Evolutionary conservation across 2,329 filamentous ascomycete genomes (phyloP), one percentile per base, ranked within the genome.

Genomic region (Helotiales sp.): DNA sequence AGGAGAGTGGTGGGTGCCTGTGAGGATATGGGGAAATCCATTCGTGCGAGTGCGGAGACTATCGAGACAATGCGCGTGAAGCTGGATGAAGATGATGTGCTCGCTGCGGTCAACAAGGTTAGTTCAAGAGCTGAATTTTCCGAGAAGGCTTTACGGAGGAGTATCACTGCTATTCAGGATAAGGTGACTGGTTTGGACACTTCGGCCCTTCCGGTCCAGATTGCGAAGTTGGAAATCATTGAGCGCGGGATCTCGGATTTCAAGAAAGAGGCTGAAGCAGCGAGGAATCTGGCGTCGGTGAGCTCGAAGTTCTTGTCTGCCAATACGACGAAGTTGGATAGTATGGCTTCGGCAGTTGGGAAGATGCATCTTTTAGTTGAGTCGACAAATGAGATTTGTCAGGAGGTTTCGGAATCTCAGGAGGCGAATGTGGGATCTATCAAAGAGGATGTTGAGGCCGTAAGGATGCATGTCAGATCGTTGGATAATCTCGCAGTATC

Each of bases 221-320:
- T 63, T 10, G 61, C 62, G 40, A 66, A 62, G 43, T 17, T 73
- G 26, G 69, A 72, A 30, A 55, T 62, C 4, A 72, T 73, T 11
- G 71, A 73, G 22, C 67, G 71, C 55, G 58, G 57, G 11, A 61
- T 71, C 8, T 62, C 60, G 6, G 63, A 70, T 11, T 45, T 73
- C 32, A 69, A 68, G 57, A 69, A 69, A 57, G 70, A 70, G 26
- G 24, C 72, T 55, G 71, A 70, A 58, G 66, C 58, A 2, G 68
- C 69, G 55, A 57, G 69, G 26, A 67, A 61, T 6, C 37, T 73
- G 32, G 71, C 70, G 40, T 71, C 71, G 4, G 49, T 72, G 43
- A 70, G 71, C 40, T 72, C 71, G 11, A 72, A 73, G 24, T 63
- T 72, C 24, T 40, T 71, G 32, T 70, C 69, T 2, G 64, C 62